Evolutionary conservation across 2,329 filamentous ascomycete genomes (phyloP).

Genomic region (Arthrobotrys pseudoclavata): DNA sequence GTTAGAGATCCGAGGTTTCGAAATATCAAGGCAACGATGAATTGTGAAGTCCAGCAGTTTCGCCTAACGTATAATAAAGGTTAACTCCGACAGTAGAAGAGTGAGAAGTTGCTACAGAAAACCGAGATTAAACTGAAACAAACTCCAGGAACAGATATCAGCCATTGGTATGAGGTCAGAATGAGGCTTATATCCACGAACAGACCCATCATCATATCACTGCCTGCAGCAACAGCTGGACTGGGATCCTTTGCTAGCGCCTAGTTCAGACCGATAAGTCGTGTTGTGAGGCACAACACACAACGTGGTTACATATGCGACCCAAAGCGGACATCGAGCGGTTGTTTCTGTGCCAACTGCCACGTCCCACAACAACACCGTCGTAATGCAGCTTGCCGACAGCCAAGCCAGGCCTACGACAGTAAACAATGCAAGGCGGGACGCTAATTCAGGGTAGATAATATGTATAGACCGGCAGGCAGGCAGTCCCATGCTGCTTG

Average conservation of each 20-base stretch:
- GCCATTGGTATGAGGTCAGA: slow-evolving; percentile 13
- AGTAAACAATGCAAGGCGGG: slow-evolving; percentile 39
- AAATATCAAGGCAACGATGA: too few relatives aligned
- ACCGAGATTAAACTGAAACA: slow-evolving; percentile 32
- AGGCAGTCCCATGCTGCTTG: slow-evolving; percentile 30
- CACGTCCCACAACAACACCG: slow-evolving; percentile 35
- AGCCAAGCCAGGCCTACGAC: slow-evolving; percentile 3
- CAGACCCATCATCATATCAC: neutral
- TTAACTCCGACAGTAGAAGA: neutral
- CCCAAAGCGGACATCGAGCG: slow-evolving; percentile 21
- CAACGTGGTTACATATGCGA: slow-evolving; percentile 5
- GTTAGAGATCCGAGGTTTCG: neutral
- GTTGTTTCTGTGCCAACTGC: slow-evolving; percentile 48
- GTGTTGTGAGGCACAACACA: slow-evolving; percentile 38
- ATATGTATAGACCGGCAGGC: slow-evolving; percentile 8
- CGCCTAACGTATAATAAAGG: neutral
- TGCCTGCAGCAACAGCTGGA: neutral
- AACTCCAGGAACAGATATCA: slow-evolving; percentile 1
- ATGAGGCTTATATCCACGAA: slow-evolving; percentile 34
- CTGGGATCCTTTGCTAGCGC: slow-evolving; percentile 27
- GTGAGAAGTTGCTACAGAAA: slow-evolving; percentile 36
- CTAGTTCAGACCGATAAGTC: neutral
- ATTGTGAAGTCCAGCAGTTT: too few relatives aligned
- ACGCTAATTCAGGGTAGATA: slow-evolving; percentile 4
- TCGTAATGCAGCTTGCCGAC: slow-evolving; percentile 23